Percentiles rank a stretch among this genome's conserved stretches.
These are phyloP conservation scores for Simplicillium aogashimaense DNA, from an alignment of 2,329 filamentous ascomycete genomes.

Conservation along the genomic window DNA sequence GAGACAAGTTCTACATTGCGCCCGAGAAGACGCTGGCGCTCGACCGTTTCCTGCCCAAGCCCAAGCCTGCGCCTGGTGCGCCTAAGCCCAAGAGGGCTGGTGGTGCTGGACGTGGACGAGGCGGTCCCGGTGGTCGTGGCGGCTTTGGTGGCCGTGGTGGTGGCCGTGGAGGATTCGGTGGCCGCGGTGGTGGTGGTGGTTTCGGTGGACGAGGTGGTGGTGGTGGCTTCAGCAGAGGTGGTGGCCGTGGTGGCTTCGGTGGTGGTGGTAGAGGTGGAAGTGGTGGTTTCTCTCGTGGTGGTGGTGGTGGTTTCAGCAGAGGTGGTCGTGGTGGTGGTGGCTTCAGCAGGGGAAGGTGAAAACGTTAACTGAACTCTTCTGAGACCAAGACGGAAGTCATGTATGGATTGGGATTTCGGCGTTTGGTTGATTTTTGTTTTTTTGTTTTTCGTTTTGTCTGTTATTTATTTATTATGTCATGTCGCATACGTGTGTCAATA, in stretches of 20 bases:
- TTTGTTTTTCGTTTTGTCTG: constrained; percentile 2
- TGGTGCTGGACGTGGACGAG: constrained; percentile 8
- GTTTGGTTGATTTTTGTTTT: constrained; percentile 12
- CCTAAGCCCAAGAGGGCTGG: constrained; percentile 49
- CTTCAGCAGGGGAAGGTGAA: constrained; percentile 18
- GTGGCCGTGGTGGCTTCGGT: constrained; percentile 7
- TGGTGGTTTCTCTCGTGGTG: constrained; percentile 12
- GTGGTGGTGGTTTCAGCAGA: constrained; percentile 8
- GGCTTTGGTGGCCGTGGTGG: constrained; percentile 11
- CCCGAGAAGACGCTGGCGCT: constrained; percentile 89
- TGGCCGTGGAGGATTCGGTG: constrained; percentile 10
- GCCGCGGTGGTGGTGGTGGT: constrained; percentile 14
- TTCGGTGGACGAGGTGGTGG: constrained; percentile 11
- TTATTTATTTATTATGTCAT: too few relatives aligned
- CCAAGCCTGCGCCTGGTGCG: constrained; percentile 63
- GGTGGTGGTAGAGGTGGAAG: constrained; percentile 11
- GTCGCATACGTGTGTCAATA: too few relatives aligned
- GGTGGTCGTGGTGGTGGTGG: constrained; percentile 14
- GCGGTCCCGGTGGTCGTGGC: constrained; percentile 7
- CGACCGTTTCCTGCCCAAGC: constrained; percentile 94
- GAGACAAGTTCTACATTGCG: constrained; percentile 95
- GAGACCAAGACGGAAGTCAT: too few relatives aligned
- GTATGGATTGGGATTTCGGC: constrained; percentile 4
- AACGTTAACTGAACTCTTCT: constrained; percentile 8
- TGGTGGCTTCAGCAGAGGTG: constrained; percentile 9